Evolutionary conservation across 306 rosid genomes (phyloP).

Genomic region (Cucumis cinereus): DNA sequence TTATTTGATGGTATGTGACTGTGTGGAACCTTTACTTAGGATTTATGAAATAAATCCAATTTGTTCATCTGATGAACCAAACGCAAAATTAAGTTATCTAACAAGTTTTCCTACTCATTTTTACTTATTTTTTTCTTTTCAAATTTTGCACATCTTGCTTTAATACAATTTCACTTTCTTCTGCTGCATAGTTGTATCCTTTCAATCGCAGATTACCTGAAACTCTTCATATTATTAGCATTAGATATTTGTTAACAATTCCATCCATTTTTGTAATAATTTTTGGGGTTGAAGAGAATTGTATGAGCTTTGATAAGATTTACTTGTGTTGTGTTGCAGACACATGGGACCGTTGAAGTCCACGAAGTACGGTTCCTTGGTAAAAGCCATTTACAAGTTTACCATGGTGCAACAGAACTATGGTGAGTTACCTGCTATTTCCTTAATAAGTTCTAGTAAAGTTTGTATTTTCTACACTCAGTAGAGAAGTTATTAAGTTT

Average conservation of each 20-base stretch:
- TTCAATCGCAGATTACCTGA: neutral
- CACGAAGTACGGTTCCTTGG: constrained; percentile 59
- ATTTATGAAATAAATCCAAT: neutral
- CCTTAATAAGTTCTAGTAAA: neutral
- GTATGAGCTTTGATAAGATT: neutral
- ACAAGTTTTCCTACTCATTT: neutral
- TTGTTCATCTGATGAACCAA: neutral
- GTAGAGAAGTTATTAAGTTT: too few species aligned
- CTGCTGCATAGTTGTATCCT: neutral
- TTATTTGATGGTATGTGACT: neutral
- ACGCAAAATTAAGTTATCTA: neutral
- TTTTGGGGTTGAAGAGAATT: too few species aligned
- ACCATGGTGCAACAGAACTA: constrained; percentile 58
- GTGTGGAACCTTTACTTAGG: neutral
- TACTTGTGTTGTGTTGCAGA: constrained; percentile 22
- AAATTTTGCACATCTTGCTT: neutral
- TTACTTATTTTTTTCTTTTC: neutral
- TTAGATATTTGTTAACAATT: neutral
- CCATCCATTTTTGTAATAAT: too few species aligned
- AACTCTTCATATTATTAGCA: neutral
- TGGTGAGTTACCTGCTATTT: constrained; percentile 31
- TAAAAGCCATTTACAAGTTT: constrained; percentile 58
- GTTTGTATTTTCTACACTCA: neutral
- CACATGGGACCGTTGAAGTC: constrained; percentile 69
- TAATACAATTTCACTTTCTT: neutral